These are phyloP conservation scores for Oryza coarctata DNA, from an alignment of 176 grass and related monocot genomes.

Conservation along the genomic window DNA sequence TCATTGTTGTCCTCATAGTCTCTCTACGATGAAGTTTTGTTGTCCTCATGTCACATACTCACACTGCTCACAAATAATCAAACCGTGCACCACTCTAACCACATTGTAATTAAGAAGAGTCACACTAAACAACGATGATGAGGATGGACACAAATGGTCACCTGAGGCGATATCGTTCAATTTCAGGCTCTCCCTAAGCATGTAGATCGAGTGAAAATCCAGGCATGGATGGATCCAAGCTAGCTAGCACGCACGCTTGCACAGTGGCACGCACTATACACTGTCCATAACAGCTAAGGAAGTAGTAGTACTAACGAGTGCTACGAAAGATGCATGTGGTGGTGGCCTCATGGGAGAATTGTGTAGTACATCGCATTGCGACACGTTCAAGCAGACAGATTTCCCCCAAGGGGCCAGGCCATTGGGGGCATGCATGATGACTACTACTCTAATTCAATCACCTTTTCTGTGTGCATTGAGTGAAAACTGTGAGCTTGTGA, in stretches of 20 bases:
- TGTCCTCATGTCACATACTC: not conserved
- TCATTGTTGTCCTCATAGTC: not conserved
- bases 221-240: not conserved
- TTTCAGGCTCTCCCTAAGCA: not conserved
- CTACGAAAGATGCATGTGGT: not conserved
- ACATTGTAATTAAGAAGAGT: too few species aligned
- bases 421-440: conserved; percentile 1
- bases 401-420: conserved; percentile 22
- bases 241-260: not conserved
- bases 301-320: too few species aligned
- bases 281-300: not conserved
- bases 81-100: not conserved
- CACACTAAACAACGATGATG: not conserved
- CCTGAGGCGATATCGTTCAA: too few species aligned
- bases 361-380: not conserved
- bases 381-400: conserved; percentile 47
- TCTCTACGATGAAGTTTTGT: not conserved
- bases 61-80: not conserved
- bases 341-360: conserved; percentile 12
- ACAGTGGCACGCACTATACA: conserved; percentile 6
- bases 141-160: not conserved
- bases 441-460: not conserved
- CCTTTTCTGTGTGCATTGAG: conserved; percentile 11
- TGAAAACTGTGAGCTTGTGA: not conserved
- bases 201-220: not conserved